Evolutionary conservation across 2,329 filamentous ascomycete genomes (phyloP), one percentile per base, ranked within the genome.

Genomic region (Exserohilum turcica): DNA sequence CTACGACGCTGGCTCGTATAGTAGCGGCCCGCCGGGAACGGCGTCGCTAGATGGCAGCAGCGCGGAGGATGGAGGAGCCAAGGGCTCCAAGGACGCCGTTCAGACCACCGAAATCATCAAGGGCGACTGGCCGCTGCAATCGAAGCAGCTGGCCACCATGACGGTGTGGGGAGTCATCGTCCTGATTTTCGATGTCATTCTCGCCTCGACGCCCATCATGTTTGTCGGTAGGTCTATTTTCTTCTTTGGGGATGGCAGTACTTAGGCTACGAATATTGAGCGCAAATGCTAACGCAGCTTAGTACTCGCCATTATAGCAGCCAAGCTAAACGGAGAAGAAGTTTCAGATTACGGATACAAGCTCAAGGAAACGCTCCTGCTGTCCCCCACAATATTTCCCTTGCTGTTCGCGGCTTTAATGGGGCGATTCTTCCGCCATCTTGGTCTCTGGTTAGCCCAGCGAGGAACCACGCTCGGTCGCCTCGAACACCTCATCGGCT

Each of bases 381-480:
- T 66, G 6, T 68, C 63, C 3, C 67, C 68, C 3, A 71, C 67
- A 1, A 61, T 71, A 2, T 70, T 70, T 32, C 65, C 67, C 2
- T 43, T 71, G 5, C 61, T 70, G 2, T 71, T 68, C 31, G 68
- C 67, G 16, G 67, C 66, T 4, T 53, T 70, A 3, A 70, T 70
- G 67, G 66, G 66, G 10, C 47, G 65, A 10, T 66, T 63, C 29
- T 68, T 68, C 35, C 64, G 66, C 15, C 56, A 64, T 18, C 32
- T 68, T 2, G 67, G 63, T 9, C 48, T 71, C 7, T 69, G 59
- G 44, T 54, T 63, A 3, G 68, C 66, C 7, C 67, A 71, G 44
- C 56, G 63, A 15, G 67, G 69, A 5, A 69, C 64, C 3, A 67
- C 64, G 0, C 65, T 72, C n/a, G 68, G 68, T 6, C 32, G 44